Evolutionary conservation across 2,329 filamentous ascomycete species (phyloP), one percentile per base, ranked within the genome.

Genomic region (Intubia oerlemansii): DNA sequence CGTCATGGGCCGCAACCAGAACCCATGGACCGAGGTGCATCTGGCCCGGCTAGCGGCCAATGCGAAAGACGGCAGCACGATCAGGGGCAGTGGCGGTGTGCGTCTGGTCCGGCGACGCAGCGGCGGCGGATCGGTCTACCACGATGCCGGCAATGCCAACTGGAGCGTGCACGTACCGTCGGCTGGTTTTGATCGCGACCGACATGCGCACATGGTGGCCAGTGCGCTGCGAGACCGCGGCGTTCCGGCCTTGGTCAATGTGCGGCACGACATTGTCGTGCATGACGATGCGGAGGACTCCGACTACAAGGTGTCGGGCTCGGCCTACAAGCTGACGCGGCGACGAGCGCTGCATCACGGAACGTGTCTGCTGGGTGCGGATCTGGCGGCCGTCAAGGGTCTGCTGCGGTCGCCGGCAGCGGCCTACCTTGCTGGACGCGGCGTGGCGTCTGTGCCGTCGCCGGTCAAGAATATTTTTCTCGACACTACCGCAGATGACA

Each of bases 1-100:
- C 34, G 73, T 98, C 45, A 74, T 98, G 39, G 88, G 88, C 24
- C 72, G 88, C 34, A 98, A 98, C 48, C 88, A 98, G 54, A 98
- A 98, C 48, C 88, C 88, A 30, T 98, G 85, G 88, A 61, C 80
- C 7, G 88, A 98, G 54, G 71, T 80, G 36, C 79, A 91, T 45
- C 60, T 93, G 7, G 53, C 53, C 22, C 56, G 67, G 1, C 54
- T 91, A 7, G 42, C 12, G 7, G 26, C 35, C n/a, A 9, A 19
- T 14, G 25, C 11, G 27, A 19, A 34, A 10, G n/a, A n/a, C n/a
- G n/a, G n/a, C n/a, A 28, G 32, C 29, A 36, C 15, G 12, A 16
- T 39, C 29, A 39, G 7, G 34, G n/a, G n/a, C n/a, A n/a, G n/a
- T n/a, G n/a, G n/a, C 17, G 20, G 40, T 27, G 50, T 67, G 21